A percentile compares a stretch with the other conserved stretches of the same genome.
Evolutionary conservation across 75 land plant genomes (phyloP).

Genomic region (Cupressus sempervirens): DNA sequence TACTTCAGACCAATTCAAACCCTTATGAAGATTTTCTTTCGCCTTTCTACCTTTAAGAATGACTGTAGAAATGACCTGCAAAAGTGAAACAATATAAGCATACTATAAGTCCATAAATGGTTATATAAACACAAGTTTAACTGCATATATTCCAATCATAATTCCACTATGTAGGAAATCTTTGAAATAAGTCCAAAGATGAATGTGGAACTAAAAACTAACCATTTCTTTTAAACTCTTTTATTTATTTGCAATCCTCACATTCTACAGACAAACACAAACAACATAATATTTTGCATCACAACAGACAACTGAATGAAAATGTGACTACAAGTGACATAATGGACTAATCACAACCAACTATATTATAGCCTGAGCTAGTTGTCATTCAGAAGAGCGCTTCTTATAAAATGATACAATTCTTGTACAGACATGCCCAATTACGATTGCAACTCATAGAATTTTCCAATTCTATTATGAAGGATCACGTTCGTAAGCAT

Average conservation of each 20-base stretch:
- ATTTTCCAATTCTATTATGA: background rate
- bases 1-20: conserved; percentile 24
- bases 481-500: background rate
- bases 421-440: background rate
- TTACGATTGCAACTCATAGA: background rate
- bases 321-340: background rate
- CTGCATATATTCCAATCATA: background rate
- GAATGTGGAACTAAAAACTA: background rate
- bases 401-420: background rate
- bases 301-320: background rate
- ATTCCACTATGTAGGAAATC: background rate
- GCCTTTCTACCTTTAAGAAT: conserved; percentile 49
- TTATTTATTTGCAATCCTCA: background rate
- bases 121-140: background rate
- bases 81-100: conserved; percentile 7
- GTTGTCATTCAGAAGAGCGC: background rate
- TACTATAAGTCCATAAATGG: background rate
- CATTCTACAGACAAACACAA: background rate
- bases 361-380: background rate
- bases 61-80: conserved; percentile 71
- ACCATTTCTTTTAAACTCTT: background rate
- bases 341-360: background rate
- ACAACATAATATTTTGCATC: background rate
- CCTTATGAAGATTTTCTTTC: background rate
- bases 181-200: background rate